Base-by-base conservation (phyloP, 2,329 filamentous ascomycete species). In the Arthrobotrys megalospora region DNA sequence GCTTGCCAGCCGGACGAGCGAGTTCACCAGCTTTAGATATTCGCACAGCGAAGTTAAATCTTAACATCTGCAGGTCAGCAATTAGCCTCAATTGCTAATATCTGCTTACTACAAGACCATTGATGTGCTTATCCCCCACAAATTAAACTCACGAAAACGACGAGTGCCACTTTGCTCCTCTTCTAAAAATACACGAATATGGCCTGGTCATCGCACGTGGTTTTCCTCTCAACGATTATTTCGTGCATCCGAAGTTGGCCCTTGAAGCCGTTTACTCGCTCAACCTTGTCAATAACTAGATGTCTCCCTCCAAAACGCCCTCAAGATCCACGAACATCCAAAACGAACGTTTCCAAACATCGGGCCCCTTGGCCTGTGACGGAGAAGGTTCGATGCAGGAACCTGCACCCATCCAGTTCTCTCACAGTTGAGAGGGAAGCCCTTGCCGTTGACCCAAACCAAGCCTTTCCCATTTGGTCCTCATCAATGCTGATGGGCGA, bases 61-160 rank as follows among this genome's bases (percentile, higher is more conserved):
- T 45, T 36, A 52, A 65, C 66, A 69, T 41, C 65, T 60, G 67
- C 58, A 55, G 32, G 67, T 71, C 53, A 66, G 62, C 60, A 72
- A 71, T 72, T 66, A 78, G 67, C 75, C 67, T 78, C 53, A 64
- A 66, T 55, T 19, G 19, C 41, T n/a, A 28, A 36, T 21, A 45
- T 14, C 8, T 34, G 28, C 32, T 28, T 19, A 50, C 6, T 14
- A 11, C 11, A 32, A 32, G 19, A 3, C 45, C n/a, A 12, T 36
- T 52, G 48, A 2, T 28, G 24, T 77, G 73, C 75, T 78, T 78
- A 78, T 78, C 67, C 75, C 75, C 75, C 75, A 72, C 75, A 78
- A 78, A 78, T 78, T 71, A 72, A 71, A 78, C 66, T 52, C 10
- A 65, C 19, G 47, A 58, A 66, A 73, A 66, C 34, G 50, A 55